Evolutionary conservation across 176 grass and related monocot genomes (phyloP), one percentile per base, ranked within the genome.

Genomic region (Triticum urartu): DNA sequence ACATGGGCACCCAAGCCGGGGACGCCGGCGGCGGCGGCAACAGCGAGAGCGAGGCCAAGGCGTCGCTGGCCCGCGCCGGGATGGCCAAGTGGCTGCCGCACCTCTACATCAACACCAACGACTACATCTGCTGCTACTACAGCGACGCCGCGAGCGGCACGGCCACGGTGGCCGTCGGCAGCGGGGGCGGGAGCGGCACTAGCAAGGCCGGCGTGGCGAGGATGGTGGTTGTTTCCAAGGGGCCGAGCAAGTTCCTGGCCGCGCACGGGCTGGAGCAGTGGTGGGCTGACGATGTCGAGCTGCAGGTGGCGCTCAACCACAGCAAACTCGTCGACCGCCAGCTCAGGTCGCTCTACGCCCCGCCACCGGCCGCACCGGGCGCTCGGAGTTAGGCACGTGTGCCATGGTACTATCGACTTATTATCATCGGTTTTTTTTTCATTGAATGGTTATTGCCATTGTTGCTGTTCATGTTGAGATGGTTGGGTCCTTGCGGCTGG

Each of bases 121-220:
- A 98, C 85, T 98, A 98, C 75, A 88, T 98, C 80, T 95, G 93
- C 86, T 98, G 89, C 71, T 93, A 95, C 76, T 98, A 98, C 86
- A 93, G 79, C n/a, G 86, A 92, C 79, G 52, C 85, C n/a, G 39
- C 81, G 15, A 79, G 75, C 81, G 77, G 81, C n/a, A 77, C 84
- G 40, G 94, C 91, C 35, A 89, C 94, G 10, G 89, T 90, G 36
- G 86, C 85, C 17, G 85, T 80, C 3, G 88, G 73, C 39, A 80
- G 28, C 64, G 81, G 54, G 9, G 36, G 79, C 10, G 83, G 32
- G 59, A 85, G 64, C 9, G 82, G 48, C 30, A 38, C 39, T 17
- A 64, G 35, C 18, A 62, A 50, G 54, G 71, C 59, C 36, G 24
- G 78, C 12, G 60, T 80, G 71, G 93, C 87, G 30, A 95, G 83